Base-by-base conservation (phyloP, 225 moss, liverwort and hornwort species). In the Bryoerythrophyllum caledonicum region DNA sequence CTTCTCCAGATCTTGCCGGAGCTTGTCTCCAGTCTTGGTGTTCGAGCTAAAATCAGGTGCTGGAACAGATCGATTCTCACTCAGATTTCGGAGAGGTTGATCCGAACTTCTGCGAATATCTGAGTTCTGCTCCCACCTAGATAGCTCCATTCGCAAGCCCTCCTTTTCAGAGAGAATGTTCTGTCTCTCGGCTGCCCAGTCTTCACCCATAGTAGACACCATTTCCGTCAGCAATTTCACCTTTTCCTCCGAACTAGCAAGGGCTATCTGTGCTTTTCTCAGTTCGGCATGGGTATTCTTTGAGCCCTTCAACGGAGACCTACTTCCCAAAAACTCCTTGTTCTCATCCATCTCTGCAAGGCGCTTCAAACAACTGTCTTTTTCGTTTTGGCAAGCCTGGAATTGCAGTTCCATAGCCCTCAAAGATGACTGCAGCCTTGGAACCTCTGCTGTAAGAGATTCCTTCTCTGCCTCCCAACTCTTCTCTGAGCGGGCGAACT, bases 131-230 rank as follows among this genome's bases (percentile, higher is more conserved):
- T 84, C 84, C 76, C 26, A 79, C 56, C 71, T 67, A 38, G 70
- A 70, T 67, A 84, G 70, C 77, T 87, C 87, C 53, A 79, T 48
- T 62, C 81, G 73, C 64, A 87, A 71, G 63, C 79, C 84, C 57
- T 84, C 84, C 68, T 84, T 87, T 71, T 87, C 86, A 76, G 81
- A 73, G 7, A 87, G 81, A 76, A 76, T 76, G 55, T 56, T 79
- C 51, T 79, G 76, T 57, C 84, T 82, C 77, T 87, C 87, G 52
- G 71, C 44, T 59, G 76, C 74, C 87, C 87, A 87, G 54, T 84
- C 79, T 71, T 87, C 79, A 53, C 84, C 76, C 87, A 84, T 87
- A 27, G 58, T 87, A 41, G 71, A 76, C 61, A 84, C 71, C 84
- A 82, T 84, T 71, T 84, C 87, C 63, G 76, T 79, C 59, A 87